These are phyloP conservation scores for Tolypocladium nubicola DNA, from an alignment of 2,329 filamentous ascomycete genomes.

Conservation along the genomic window DNA sequence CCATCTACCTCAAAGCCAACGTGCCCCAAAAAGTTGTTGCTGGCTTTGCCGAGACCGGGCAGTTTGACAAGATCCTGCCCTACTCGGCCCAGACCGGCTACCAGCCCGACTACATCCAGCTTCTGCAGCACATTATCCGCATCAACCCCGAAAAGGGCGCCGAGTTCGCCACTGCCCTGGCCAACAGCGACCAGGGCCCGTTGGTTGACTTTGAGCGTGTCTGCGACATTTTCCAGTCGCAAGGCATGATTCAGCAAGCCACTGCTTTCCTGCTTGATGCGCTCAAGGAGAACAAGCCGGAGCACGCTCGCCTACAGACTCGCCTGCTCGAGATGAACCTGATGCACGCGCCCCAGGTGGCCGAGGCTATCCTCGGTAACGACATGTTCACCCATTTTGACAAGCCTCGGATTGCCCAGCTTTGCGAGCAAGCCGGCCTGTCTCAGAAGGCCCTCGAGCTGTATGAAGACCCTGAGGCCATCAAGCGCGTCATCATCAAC, in stretches of 20 bases:
- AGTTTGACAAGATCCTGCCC: constrained; percentile 92
- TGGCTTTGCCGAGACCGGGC: constrained; percentile 86
- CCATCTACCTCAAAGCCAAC: constrained; percentile 85
- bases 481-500: constrained; percentile 85
- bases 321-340: constrained; percentile 96
- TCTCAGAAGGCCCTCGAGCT: constrained; percentile 83
- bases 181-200: constrained; percentile 77
- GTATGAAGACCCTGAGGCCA: constrained; percentile 77
- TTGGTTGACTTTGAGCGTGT: constrained; percentile 89
- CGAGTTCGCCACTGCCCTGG: constrained; percentile 88
- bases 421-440: constrained; percentile 90
- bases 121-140: constrained; percentile 86
- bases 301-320: constrained; percentile 89
- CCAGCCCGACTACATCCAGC: constrained; percentile 86
- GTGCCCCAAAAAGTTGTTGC: constrained; percentile 90
- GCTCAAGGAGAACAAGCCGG: constrained; percentile 85
- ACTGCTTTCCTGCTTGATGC: constrained; percentile 97
- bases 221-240: constrained; percentile 95
- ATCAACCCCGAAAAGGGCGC: constrained; percentile 88
- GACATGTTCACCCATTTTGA: constrained; percentile 99
- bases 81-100: constrained; percentile 81
- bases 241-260: constrained; percentile 94
- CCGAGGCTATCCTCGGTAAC: constrained; percentile 93
- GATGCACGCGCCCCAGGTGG: constrained; percentile 90
- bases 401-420: constrained; percentile 72